Percentiles rank a stretch among this genome's conserved stretches.
Conservation (phyloP, 2,329 filamentous ascomycete species). For the Pseudofabraea citricarpa region DNA sequence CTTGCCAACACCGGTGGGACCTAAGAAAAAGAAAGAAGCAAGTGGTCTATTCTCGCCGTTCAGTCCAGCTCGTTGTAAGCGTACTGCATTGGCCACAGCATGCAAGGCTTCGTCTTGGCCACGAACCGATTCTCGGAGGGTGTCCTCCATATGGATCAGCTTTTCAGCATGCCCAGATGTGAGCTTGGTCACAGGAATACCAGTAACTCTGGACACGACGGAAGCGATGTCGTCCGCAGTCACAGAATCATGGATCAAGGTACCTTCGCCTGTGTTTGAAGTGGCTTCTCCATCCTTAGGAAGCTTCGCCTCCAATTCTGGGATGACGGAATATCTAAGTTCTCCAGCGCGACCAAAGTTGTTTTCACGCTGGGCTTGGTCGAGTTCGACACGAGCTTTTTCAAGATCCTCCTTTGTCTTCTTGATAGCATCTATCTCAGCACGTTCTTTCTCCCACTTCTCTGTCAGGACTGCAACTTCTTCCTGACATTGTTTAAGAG, state of each 20-base stretch:
- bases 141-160: conserved; percentile 92
- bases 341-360: conserved; percentile 91
- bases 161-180: conserved; percentile 94
- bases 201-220: conserved; percentile 86
- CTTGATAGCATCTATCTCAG: conserved; percentile 83
- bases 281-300: conserved; percentile 61
- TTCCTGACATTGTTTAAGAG: conserved; percentile 70
- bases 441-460: conserved; percentile 86
- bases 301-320: conserved; percentile 71
- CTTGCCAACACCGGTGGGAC: conserved; percentile 94
- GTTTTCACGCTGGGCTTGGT: conserved; percentile 80
- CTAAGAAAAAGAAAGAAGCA: conserved; percentile 96
- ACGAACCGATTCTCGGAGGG: conserved; percentile 74
- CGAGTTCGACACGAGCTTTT: conserved; percentile 76
- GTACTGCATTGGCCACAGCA: conserved; percentile 86
- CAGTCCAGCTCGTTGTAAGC: conserved; percentile 87
- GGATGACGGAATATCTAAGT: conserved; percentile 83
- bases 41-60: conserved; percentile 88
- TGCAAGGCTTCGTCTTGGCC: conserved; percentile 92
- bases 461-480: conserved; percentile 71
- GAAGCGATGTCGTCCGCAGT: conserved; percentile 89
- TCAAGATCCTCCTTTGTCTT: conserved; percentile 85
- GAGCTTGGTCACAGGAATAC: conserved; percentile 87
- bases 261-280: conserved; percentile 29
- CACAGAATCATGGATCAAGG: conserved; percentile 88